Evolutionary conservation across 768 basidiomycete species (phyloP).

Genomic region (Lyophyllum decastes): DNA sequence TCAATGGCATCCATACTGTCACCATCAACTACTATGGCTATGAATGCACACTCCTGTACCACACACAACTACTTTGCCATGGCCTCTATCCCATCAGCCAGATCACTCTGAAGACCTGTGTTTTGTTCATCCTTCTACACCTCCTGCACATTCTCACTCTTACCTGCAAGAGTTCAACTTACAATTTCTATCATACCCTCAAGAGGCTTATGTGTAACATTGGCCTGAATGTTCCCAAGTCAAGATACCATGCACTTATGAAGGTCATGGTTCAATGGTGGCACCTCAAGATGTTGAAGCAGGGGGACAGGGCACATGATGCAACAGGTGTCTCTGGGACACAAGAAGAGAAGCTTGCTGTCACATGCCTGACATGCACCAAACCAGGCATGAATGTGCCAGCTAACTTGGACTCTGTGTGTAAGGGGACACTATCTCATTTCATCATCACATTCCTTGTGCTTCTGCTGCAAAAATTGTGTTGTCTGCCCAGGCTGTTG

Average conservation of each 20-base stretch:
- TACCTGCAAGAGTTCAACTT: conserved; percentile 27
- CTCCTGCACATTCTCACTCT: conserved; percentile 25
- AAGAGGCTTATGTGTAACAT: conserved; percentile 27
- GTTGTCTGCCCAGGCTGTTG: too few species aligned
- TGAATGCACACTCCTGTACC: background rate
- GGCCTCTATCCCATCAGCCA: conserved; percentile 22
- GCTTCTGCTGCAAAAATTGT: too few species aligned
- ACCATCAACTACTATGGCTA: conserved; percentile 13
- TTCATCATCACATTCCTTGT: too few species aligned
- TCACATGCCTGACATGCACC: conserved; percentile 29
- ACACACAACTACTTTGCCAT: conserved; percentile 22
- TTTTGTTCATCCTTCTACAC: conserved; percentile 27
- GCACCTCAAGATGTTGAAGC: conserved; percentile 24
- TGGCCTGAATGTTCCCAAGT: conserved; percentile 7
- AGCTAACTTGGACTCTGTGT: too few species aligned
- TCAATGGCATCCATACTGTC: conserved; percentile 20
- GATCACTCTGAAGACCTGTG: conserved; percentile 18
- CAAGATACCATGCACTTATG: conserved; percentile 16
- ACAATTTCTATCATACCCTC: conserved; percentile 31
- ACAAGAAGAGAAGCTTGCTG: conserved; percentile 19
- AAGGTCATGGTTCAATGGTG: conserved; percentile 20
- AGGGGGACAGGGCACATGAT: conserved; percentile 23
- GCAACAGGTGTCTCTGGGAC: conserved; percentile 20
- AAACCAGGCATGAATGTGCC: conserved; percentile 27
- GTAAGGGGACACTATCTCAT: too few species aligned